Evolutionary conservation across 768 basidiomycete species (phyloP), one percentile per base, ranked within the genome.

Genomic region (Pleurotus platypus): DNA sequence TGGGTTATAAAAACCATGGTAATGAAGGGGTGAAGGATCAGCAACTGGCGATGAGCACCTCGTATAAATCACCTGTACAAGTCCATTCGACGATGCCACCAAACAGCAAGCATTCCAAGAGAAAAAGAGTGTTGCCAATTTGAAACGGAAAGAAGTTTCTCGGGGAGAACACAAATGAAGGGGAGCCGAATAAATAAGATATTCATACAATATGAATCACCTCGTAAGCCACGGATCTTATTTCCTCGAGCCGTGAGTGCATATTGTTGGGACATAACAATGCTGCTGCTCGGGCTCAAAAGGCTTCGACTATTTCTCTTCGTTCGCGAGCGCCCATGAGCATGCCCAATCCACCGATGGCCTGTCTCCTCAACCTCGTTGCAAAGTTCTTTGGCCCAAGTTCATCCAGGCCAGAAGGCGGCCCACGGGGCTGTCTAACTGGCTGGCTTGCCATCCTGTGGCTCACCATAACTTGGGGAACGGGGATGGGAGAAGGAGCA

Each of bases 311-410:
- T 62, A 82, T 72, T 69, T 90, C 90, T 61, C 90, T 77, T 66
- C 87, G 82, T 76, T 91, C 90, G 59, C 90, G 83, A 35, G 90
- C 89, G 64, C 81, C 87, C 81, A 92, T 85, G 63, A 93, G 81
- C 66, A 82, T 82, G 56, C 87, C 87, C 50, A 93, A 74, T 24
- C 90, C 89, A 35, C 87, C 89, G 58, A 92, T 89, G 16, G 92
- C 91, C 78, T 89, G 84, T 65, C 89, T 83, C 71, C 91, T 82
- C 72, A 90, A 88, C 64, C 92, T 84, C 38, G 86, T 85, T 5
- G 92, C 92, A 76, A 94, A 94, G 70, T 94, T 94, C 80, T 90
- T 88, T 45, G 89, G 87, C 16, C 88, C 87, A 49, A 94, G 83
- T 67, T 94, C 92, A 66, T 94, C 92, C 61, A 85, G 84, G 66